Percentiles rank a stretch among this genome's conserved stretches.
These are phyloP conservation scores for Aspergillus haitiensis DNA, from an alignment of 495 filamentous ascomycete species.

Conservation along the genomic window DNA sequence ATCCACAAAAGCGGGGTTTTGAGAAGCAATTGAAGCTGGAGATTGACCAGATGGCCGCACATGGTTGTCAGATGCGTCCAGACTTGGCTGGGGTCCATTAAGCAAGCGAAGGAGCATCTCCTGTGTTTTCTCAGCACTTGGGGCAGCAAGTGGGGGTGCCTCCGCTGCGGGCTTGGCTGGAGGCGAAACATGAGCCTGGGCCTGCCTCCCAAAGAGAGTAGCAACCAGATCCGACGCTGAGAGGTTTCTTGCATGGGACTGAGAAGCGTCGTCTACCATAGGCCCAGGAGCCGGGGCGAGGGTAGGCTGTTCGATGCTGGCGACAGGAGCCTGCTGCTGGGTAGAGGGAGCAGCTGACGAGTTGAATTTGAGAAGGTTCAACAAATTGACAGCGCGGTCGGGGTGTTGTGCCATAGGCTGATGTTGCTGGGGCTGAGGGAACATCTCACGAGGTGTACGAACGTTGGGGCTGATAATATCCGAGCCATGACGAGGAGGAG, in stretches of 20 bases:
- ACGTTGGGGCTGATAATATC: slow-evolving; percentile 52
- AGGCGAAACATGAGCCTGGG: slow-evolving; percentile 30
- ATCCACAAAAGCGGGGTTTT: slow-evolving; percentile 16
- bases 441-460: slow-evolving; percentile 43
- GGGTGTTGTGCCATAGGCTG: slow-evolving; percentile 44
- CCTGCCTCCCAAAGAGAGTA: slow-evolving; percentile 51
- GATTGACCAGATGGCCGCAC: slow-evolving; percentile 17
- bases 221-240: slow-evolving; percentile 66
- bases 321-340: slow-evolving; percentile 34
- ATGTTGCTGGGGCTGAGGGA: slow-evolving; percentile 30
- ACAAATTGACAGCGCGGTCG: slow-evolving; percentile 67
- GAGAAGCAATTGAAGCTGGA: slow-evolving; percentile 20
- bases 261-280: slow-evolving; percentile 35
- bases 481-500: slow-evolving; percentile 49
- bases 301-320: slow-evolving; percentile 36
- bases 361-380: slow-evolving; percentile 87
- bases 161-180: slow-evolving; percentile 19
- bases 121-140: slow-evolving; percentile 55
- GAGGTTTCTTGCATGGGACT: slow-evolving; percentile 52
- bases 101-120: slow-evolving; percentile 66
- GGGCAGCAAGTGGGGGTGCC: slow-evolving; percentile 27
- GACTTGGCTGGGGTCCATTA: slow-evolving; percentile 54
- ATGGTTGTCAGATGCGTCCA: slow-evolving; percentile 20
- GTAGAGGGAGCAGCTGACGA: slow-evolving; percentile 42
- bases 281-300: slow-evolving; percentile 40